A percentile compares a stretch with the other conserved stretches of the same genome.
These are phyloP conservation scores for Diplodia corticola DNA, from an alignment of 2,329 filamentous ascomycete genomes.

Conservation along the genomic window DNA sequence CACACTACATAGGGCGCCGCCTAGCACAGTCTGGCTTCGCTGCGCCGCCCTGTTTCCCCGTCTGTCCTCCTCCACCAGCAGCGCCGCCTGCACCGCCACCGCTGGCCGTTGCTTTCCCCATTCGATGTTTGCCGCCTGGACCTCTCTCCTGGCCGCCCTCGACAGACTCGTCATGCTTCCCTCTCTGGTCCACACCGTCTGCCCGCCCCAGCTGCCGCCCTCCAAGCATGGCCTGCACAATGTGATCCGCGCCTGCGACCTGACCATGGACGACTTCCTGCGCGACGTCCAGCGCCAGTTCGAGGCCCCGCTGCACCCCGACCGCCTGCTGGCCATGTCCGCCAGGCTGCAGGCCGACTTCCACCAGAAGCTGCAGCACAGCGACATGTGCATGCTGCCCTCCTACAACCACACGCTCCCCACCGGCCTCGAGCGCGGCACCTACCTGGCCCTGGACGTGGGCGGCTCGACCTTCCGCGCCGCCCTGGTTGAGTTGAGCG, in stretches of 20 bases:
- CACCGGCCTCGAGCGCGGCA: conserved; percentile 59
- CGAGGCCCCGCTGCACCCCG: conserved; percentile 45
- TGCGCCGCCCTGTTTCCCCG: conserved; percentile 33
- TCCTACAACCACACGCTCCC: conserved; percentile 65
- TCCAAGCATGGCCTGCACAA: conserved; percentile 33
- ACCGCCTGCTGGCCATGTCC: conserved; percentile 48
- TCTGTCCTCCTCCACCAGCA: not conserved
- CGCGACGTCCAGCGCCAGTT: conserved; percentile 46
- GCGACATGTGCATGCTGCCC: conserved; percentile 64
- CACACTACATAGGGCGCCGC: conserved; percentile 26
- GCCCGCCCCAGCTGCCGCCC: conserved; percentile 35
- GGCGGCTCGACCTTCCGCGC: conserved; percentile 67
- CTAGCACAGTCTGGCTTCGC: conserved; percentile 29
- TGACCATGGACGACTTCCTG: conserved; percentile 52
- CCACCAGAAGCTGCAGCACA: conserved; percentile 54
- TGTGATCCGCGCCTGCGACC: conserved; percentile 44
- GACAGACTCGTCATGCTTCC: conserved; percentile 36
- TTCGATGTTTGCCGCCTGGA: conserved; percentile 9
- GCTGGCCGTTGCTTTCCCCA: not conserved
- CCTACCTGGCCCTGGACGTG: conserved; percentile 63
- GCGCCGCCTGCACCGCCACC: not conserved
- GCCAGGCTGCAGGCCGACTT: conserved; percentile 53
- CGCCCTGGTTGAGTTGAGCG: conserved; percentile 58
- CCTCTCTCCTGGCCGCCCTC: conserved; percentile 1
- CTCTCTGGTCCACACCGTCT: conserved; percentile 39